Evolutionary conservation across 371 early-diverging fungal genomes (phyloP), one percentile per base, ranked within the genome.

Genomic region (Mortierella sp.): DNA sequence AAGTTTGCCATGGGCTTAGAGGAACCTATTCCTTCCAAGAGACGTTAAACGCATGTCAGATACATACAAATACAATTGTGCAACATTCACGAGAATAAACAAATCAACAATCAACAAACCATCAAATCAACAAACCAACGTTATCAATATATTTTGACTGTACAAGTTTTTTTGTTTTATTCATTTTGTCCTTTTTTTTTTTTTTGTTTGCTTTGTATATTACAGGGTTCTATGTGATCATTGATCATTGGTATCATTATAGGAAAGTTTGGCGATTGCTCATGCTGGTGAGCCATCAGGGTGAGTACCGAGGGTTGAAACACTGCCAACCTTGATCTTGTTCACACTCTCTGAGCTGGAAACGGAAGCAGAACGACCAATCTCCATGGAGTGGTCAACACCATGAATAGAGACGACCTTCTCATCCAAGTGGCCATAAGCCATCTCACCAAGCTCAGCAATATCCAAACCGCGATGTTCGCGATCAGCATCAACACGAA

Each of bases 381-480:
- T 53, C 10, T 80, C 81, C 68, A 80, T 65, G 7, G 71, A 60
- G 64, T 60, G 28, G 8, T 80, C 81, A 1, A 78, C 57, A 24
- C 76, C 76, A 15, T 64, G 24, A 28, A 72, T 24, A 19, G 66
- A 28, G 2, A 43, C 60, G 2, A 65, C 57, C 69, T 70, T 71
- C 69, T 75, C 74, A 28, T 80, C 47, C 43, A 80, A 64, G 21
- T 80, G 72, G n/a, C 72, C 81, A 62, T 91, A 93, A 32, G 94
- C 92, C 72, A 85, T 73, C 84, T 63, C 95, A 69, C 95, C 96
- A 59, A 95, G 89, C 84, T 96, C 93, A 16, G 93, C 87, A 55
- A 88, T 83, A 83, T 96, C 96, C 62, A 94, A 76, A 9, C 96
- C 96, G 33, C 86, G 85, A 6, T 89, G 85, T 76, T 96, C 96